phyloP scores from a whole-genome alignment of 345 rosid species.

The Pistacia atlantica region DNA sequence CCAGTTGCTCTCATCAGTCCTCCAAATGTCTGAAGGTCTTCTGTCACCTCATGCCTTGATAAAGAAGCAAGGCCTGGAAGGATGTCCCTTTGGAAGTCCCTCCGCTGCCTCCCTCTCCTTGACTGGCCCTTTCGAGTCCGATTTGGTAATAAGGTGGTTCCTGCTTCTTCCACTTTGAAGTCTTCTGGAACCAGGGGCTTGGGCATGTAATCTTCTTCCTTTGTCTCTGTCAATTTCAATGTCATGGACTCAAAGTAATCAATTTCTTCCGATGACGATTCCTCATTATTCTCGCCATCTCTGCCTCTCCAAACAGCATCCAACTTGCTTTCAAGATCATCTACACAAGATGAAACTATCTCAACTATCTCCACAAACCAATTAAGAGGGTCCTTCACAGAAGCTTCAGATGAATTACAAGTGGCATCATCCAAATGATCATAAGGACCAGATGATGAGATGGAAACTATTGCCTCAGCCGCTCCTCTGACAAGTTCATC shows the following conservation, averaged over 20 bases:
- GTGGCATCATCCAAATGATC: slow-evolving; percentile 36
- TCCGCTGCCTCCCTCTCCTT: slow-evolving; percentile 91
- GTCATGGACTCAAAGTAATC: slow-evolving; percentile 91
- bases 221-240: slow-evolving; percentile 55
- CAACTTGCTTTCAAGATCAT: slow-evolving; percentile 47
- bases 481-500: slow-evolving; percentile 59
- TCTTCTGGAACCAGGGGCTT: slow-evolving; percentile 62
- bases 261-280: slow-evolving; percentile 48
- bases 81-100: slow-evolving; percentile 98
- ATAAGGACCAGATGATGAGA: slow-evolving; percentile 47
- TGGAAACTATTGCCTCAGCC: slow-evolving; percentile 78
- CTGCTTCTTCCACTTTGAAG: slow-evolving; percentile 53
- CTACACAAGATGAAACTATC: slow-evolving; percentile 54
- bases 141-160: slow-evolving; percentile 33
- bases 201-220: slow-evolving; percentile 91
- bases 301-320: slow-evolving; percentile 37
- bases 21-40: slow-evolving; percentile 89
- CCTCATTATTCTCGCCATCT: slow-evolving; percentile 34
- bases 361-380: slow-evolving; percentile 82
- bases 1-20: slow-evolving; percentile 87
- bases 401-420: slow-evolving; percentile 36
- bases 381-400: slow-evolving; percentile 48
- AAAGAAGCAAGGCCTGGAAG: slow-evolving; percentile 90
- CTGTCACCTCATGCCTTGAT: slow-evolving; percentile 87
- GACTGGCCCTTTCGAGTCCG: slow-evolving; percentile 73